Base-by-base conservation (phyloP, 495 filamentous ascomycete species). In the Hypoxylon subgilvum region DNA sequence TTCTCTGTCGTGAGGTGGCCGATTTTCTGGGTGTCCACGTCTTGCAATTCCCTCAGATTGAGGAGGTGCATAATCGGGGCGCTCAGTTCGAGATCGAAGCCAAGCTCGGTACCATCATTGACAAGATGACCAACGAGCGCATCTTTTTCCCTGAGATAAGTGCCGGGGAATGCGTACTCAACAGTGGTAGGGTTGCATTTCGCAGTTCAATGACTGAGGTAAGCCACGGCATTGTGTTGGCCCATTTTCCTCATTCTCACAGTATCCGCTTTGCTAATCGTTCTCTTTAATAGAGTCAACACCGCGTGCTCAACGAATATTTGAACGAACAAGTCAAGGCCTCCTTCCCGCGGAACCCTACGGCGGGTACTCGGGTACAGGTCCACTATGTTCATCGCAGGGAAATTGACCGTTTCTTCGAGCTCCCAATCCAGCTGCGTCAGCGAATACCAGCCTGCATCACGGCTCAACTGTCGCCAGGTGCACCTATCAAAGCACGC, bases 51-150 rank as follows among this genome's bases (percentile, higher is more conserved):
- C 72, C 78, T 10, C 79, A 80, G 54, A 72, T 82, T 3, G 79
- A 80, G 18, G 83, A 87, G 45, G 70, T 82, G 27, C 65, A 74
- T 4, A 72, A 65, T 50, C 70, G 74, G n/a, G 85, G 83, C 3
- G 81, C 88, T n/a, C 80, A 90, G 50, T 80, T 96, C 31, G 92
- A 97, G 71, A 88, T 97, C 49, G 92, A 97, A 73, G 92, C 91
- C 6, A 97, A 96, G 69, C 70, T 97, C 13, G 93, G 93, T 42
- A 85, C 82, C 34, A 71, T 96, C 12, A 82, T 96, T 32, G 86
- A 92, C 63, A 85, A 80, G 69, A 79, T 81, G 52, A 86, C 82
- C 1, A 80, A 85, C 43, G 78, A 86, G n/a, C 81, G 91, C 28
- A 72, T 93, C 30, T 69, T 70, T 2, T 66, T 93, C 8, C 49